phyloP scores from a whole-genome alignment of 805 yeast genomes.

The Candida montana region DNA sequence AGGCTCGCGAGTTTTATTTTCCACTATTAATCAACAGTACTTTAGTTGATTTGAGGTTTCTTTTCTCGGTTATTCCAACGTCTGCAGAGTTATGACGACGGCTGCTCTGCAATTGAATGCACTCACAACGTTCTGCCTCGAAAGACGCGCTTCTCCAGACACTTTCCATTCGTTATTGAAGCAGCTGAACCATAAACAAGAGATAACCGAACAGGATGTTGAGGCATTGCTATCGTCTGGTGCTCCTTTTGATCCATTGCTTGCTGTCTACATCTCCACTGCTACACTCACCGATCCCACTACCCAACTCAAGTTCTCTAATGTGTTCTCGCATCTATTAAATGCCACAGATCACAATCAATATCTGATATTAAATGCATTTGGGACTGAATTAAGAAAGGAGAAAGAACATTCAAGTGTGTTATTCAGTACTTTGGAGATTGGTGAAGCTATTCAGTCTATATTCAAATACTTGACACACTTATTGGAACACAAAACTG shows the following conservation, averaged over 20 bases:
- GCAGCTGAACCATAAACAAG: constrained; percentile 21
- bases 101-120: constrained; percentile 4
- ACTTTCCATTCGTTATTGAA: constrained; percentile 18
- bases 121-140: constrained; percentile 15
- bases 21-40: too few species aligned
- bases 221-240: constrained; percentile 5
- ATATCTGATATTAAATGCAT: constrained; percentile 13
- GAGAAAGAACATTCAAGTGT: constrained; percentile 4
- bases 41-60: too few species aligned
- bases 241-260: constrained; percentile 18
- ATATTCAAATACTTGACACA: constrained; percentile 11
- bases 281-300: constrained; percentile 7
- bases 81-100: too few species aligned
- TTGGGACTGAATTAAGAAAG: constrained; percentile 13
- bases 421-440: constrained; percentile 16
- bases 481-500: constrained; percentile 4
- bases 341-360: constrained; percentile 16
- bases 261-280: constrained; percentile 13
- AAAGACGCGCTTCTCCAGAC: constrained; percentile 11
- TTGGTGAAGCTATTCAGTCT: constrained; percentile 10
- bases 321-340: constrained; percentile 9
- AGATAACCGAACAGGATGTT: constrained; percentile 14
- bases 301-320: constrained; percentile 11
- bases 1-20: too few species aligned
- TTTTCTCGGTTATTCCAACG: too few species aligned